Evolutionary conservation across 805 yeast genomes (phyloP).

Genomic region (Suhomyces canberraensis): DNA sequence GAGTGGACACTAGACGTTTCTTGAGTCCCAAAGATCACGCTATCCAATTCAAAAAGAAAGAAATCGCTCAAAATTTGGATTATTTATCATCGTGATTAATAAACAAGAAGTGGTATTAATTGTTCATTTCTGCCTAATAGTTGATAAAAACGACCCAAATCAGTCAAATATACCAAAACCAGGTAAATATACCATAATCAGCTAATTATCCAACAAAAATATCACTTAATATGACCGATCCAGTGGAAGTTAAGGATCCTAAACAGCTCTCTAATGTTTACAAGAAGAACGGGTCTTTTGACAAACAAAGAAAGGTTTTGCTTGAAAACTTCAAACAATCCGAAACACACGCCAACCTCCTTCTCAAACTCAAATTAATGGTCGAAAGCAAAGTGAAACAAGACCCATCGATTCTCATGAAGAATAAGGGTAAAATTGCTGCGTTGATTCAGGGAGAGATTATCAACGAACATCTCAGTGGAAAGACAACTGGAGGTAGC

Average conservation of each 20-base stretch:
- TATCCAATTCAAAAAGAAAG: no score
- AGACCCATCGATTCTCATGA: slow-evolving; percentile 46
- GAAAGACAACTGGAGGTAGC: slow-evolving; percentile 5
- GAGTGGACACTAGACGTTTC: no score
- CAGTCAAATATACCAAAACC: no score
- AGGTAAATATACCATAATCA: no score
- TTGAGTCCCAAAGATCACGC: no score
- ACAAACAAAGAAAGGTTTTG: slow-evolving; percentile 40
- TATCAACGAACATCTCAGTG: slow-evolving; percentile 25
- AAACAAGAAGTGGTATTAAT: no score
- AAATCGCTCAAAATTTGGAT: no score
- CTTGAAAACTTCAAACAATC: slow-evolving; percentile 42
- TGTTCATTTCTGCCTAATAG: no score
- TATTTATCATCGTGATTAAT: no score
- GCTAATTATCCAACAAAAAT: no score
- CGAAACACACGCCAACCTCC: slow-evolving; percentile 39
- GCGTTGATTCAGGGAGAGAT: slow-evolving; percentile 54
- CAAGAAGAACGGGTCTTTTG: slow-evolving; percentile 50
- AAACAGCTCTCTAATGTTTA: slow-evolving; percentile 38
- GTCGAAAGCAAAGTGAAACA: slow-evolving; percentile 45
- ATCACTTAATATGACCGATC: no score
- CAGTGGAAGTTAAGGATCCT: slow-evolving; percentile 22
- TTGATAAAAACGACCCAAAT: no score
- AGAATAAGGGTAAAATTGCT: slow-evolving; percentile 49
- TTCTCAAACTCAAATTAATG: slow-evolving; percentile 38